Base-by-base conservation (phyloP, 2,329 filamentous ascomycete genomes). In the Pseudocercospora eumusae region DNA sequence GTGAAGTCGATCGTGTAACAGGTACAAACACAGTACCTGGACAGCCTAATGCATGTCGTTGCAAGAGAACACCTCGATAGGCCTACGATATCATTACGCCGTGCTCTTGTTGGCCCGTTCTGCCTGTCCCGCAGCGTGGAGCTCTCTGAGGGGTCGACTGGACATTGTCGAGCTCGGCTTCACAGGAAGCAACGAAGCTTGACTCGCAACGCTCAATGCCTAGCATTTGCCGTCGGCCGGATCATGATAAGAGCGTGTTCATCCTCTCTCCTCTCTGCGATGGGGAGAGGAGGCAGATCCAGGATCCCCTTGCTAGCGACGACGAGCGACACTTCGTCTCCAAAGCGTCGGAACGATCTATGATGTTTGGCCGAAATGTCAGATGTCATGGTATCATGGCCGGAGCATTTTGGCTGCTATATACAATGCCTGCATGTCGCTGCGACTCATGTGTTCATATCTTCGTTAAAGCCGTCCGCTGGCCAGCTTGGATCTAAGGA, bases 401-500 rank as follows among this genome's bases (percentile, higher is more conserved):
- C 11, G 31, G 31, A 28, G 44, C 44, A 25, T 52, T 28, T 28
- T 6, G 4, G 21, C 23, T 52, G 21, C 47, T 52, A 52, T 52
- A 31, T 28, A 52, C 47, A 27, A 25, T 9, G 21, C 21, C 13
- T 52, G 23, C 4, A 9, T 25, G 11, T 27, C 25, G 11, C 36
- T 18, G 13, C 15, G 10, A 11, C 25, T 52, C 47, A 52, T 28
- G 23, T n/a, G 8, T 47, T 47, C 44, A 13, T 21, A 4, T 25
- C 47, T 27, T 31, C 23, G 8, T 52, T 10, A n/a, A 52, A 25
- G 11, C 23, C 25, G 15, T 54, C 52, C 10, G 52, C 28, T 11
- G 61, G 66, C 69, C 69, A 71, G 57, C 62, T 58, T 20, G 52
- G 10, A 15, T 65, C 57, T 54, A 66, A 40, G 6, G 57, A 68